phyloP scores from a whole-genome alignment of 257 asterid species.

The Solanum chaucha region DNA sequence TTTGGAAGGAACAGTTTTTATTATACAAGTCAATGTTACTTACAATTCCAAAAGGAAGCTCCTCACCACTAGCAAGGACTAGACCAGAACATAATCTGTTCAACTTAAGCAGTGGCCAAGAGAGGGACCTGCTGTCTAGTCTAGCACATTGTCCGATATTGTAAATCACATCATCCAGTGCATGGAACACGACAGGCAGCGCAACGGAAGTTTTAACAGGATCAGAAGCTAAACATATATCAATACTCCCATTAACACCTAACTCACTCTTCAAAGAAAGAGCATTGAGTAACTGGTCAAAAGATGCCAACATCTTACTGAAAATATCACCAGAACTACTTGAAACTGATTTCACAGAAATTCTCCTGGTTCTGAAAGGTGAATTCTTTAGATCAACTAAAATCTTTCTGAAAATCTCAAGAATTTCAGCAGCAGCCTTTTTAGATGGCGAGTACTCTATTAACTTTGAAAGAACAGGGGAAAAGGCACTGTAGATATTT shows the following conservation, averaged over 20 bases:
- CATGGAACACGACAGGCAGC: constrained; percentile 83
- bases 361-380: constrained; percentile 73
- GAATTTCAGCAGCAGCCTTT: constrained; percentile 36
- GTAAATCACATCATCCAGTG: constrained; percentile 65
- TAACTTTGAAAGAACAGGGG: constrained; percentile 43
- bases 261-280: constrained; percentile 54
- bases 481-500: constrained; percentile 57
- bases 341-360: constrained; percentile 32
- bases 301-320: constrained; percentile 22
- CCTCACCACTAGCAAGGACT: constrained; percentile 94
- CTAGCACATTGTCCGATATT: constrained; percentile 28
- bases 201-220: constrained; percentile 77
- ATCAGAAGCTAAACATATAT: constrained; percentile 54
- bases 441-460: constrained; percentile 39
- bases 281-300: constrained; percentile 49
- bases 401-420: constrained; percentile 35
- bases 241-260: constrained; percentile 30
- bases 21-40: constrained; percentile 22
- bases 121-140: constrained; percentile 40
- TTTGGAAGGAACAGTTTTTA: neutral
- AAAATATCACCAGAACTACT: constrained; percentile 13
- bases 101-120: constrained; percentile 85
- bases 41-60: constrained; percentile 95
- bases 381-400: constrained; percentile 55
- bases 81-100: constrained; percentile 75